These are phyloP conservation scores for Penicillium maclennaniae DNA, from an alignment of 495 filamentous ascomycete genomes.

Conservation along the genomic window DNA sequence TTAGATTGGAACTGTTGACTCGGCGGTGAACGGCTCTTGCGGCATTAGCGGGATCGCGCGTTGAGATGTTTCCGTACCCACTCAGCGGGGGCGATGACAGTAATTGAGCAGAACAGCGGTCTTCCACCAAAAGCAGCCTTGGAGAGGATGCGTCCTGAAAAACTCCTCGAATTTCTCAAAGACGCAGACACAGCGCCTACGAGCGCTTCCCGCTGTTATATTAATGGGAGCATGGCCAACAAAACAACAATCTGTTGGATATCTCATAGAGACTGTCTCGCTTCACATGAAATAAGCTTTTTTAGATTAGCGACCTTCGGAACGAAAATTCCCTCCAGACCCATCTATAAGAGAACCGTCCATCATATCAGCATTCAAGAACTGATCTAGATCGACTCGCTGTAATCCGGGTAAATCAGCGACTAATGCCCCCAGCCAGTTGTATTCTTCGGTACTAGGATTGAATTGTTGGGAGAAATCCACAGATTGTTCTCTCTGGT, in stretches of 20 bases:
- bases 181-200: too few species aligned
- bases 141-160: too few species aligned
- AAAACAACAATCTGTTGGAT: too few species aligned
- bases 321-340: not conserved
- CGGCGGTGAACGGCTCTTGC: not conserved
- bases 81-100: not conserved
- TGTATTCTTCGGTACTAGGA: conserved; percentile 26
- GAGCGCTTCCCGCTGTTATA: too few species aligned
- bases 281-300: not conserved
- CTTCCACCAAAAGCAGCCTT: too few species aligned
- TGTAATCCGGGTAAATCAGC: conserved; percentile 34
- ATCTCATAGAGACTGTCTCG: not conserved
- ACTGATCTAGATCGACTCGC: conserved; percentile 31
- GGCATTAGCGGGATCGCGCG: not conserved
- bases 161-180: too few species aligned
- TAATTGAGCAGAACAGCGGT: not conserved
- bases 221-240: too few species aligned
- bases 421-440: conserved; percentile 35
- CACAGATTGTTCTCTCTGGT: conserved; percentile 3
- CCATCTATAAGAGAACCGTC: conserved; percentile 8
- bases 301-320: not conserved
- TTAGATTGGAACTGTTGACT: not conserved
- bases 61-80: not conserved
- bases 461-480: conserved; percentile 10
- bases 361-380: conserved; percentile 28